A percentile compares a stretch with the other conserved stretches of the same genome.
Evolutionary conservation across 2,329 filamentous ascomycete species (phyloP).

Genomic region (Curvularia verruculosa): DNA sequence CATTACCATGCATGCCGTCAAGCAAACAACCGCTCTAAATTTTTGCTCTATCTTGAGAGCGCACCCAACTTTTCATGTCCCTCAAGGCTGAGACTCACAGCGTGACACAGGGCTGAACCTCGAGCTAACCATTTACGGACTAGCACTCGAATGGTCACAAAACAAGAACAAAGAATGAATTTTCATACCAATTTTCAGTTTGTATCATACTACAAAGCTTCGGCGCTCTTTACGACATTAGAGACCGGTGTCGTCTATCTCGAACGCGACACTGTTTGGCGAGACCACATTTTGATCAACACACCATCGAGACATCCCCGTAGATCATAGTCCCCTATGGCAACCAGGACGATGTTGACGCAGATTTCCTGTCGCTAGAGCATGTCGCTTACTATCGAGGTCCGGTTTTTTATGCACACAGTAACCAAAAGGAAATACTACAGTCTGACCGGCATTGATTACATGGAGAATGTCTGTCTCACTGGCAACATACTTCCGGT

Average conservation of each 20-base stretch:
- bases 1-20: background rate
- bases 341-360: background rate
- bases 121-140: background rate
- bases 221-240: background rate
- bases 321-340: background rate
- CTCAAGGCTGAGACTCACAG: background rate
- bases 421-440: background rate
- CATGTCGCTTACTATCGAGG: background rate
- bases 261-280: background rate
- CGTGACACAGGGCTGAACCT: no score
- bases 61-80: background rate
- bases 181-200: constrained; percentile 2
- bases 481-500: background rate
- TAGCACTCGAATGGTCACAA: background rate
- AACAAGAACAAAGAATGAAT: constrained; percentile 1
- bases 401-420: background rate
- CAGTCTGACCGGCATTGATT: background rate
- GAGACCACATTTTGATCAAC: background rate
- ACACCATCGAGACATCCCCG: background rate
- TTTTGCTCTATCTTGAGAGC: background rate
- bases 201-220: background rate
- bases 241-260: background rate
- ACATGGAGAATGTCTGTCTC: background rate
- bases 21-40: background rate
- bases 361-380: background rate